Percentiles rank a stretch among this genome's conserved stretches.
Conservation (phyloP, 2,329 filamentous ascomycete species). For the Talaromyces sp. region DNA sequence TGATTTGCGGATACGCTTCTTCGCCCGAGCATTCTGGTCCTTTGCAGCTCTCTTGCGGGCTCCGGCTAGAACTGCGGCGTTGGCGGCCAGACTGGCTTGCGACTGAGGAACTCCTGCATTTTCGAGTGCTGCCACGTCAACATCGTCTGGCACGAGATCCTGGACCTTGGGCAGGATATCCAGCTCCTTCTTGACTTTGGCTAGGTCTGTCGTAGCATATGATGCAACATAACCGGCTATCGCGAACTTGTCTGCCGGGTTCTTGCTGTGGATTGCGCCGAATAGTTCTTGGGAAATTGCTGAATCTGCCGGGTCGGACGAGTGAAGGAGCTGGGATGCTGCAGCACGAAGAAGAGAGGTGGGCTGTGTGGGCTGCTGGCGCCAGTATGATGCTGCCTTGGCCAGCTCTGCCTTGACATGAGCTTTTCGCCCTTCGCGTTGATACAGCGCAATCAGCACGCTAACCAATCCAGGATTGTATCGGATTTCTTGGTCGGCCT, state of each 20-base stretch:
- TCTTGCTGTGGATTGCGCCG: slow-evolving; percentile 59
- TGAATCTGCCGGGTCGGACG: slow-evolving; percentile 63
- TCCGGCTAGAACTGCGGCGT: slow-evolving; percentile 27
- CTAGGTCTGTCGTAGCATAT: slow-evolving; percentile 52
- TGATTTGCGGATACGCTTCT: slow-evolving; percentile 42
- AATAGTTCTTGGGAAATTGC: slow-evolving; percentile 73
- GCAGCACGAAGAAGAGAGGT: slow-evolving; percentile 72
- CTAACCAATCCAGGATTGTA: slow-evolving; percentile 82
- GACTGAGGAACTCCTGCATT: slow-evolving; percentile 38
- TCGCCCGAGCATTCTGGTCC: slow-evolving; percentile 23
- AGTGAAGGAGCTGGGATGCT: slow-evolving; percentile 75
- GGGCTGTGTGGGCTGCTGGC: slow-evolving; percentile 53
- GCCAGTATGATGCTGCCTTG: slow-evolving; percentile 79
- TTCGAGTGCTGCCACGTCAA: slow-evolving; percentile 42
- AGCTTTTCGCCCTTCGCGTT: slow-evolving; percentile 64
- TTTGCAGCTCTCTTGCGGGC: slow-evolving; percentile 36
- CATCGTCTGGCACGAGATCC: slow-evolving; percentile 32
- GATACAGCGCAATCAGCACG: slow-evolving; percentile 72
- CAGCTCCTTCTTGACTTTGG: slow-evolving; percentile 30
- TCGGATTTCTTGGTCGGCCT: slow-evolving; percentile 61
- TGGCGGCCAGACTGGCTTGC: slow-evolving; percentile 22
- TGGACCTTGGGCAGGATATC: slow-evolving; percentile 33
- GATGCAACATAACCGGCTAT: slow-evolving; percentile 83
- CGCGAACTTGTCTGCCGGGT: slow-evolving; percentile 62
- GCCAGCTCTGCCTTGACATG: slow-evolving; percentile 69